Evolutionary conservation across 768 basidiomycete genomes (phyloP).

Genomic region (Panaeolus cyanescens): DNA sequence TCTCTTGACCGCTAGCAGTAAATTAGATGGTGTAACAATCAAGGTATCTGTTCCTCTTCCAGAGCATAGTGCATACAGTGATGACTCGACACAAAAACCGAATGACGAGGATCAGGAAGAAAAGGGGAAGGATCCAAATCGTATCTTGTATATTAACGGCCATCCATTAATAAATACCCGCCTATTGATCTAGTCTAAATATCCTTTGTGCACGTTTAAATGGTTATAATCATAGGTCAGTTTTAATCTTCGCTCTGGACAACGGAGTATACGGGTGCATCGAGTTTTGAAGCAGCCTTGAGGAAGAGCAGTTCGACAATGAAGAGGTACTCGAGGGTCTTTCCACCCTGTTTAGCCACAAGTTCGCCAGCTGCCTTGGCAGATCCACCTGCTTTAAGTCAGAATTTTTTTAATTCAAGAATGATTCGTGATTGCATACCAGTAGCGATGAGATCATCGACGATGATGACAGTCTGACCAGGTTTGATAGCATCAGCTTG

Average conservation of each 20-base stretch:
- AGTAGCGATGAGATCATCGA: slow-evolving; percentile 97
- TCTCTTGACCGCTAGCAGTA: slow-evolving; percentile 56
- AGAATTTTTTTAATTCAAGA: neutral
- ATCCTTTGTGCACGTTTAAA: slow-evolving; percentile 8
- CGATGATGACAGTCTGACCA: slow-evolving; percentile 81
- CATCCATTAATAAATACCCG: slow-evolving; percentile 77
- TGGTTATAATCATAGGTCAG: slow-evolving; percentile 3
- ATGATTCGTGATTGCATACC: slow-evolving; percentile 47
- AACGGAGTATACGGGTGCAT: slow-evolving; percentile 89
- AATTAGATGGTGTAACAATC: slow-evolving; percentile 29
- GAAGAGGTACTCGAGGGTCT: slow-evolving; percentile 91
- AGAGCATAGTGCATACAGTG: slow-evolving; percentile 5
- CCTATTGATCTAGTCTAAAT: slow-evolving; percentile 51
- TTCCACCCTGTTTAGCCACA: slow-evolving; percentile 78
- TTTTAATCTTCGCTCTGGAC: slow-evolving; percentile 68
- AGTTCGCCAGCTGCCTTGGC: slow-evolving; percentile 92
- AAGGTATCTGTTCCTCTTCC: slow-evolving; percentile 17
- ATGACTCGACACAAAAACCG: neutral
- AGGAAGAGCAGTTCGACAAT: slow-evolving; percentile 83
- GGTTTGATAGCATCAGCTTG: slow-evolving; percentile 82
- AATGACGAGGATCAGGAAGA: slow-evolving; percentile 21
- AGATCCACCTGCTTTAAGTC: slow-evolving; percentile 69
- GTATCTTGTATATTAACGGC: slow-evolving; percentile 75
- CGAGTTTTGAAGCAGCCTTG: slow-evolving; percentile 74
- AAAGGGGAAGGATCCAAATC: slow-evolving; percentile 35